Evolutionary conservation across 2,329 filamentous ascomycete genomes (phyloP), one percentile per base, ranked within the genome.

Genomic region (Cordyceps javanica): DNA sequence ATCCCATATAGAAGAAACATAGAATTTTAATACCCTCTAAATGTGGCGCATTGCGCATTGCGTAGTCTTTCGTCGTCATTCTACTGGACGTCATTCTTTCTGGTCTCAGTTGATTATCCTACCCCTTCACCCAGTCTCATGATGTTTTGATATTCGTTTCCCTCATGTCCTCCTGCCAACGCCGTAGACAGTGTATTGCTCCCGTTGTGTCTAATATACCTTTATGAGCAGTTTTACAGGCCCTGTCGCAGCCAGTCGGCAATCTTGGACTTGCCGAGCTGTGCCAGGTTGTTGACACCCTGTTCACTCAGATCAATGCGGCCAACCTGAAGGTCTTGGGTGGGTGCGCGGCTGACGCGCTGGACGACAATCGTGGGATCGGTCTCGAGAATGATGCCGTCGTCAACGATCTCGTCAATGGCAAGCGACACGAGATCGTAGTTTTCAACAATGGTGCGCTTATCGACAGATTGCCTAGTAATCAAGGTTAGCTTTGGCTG

Each of bases 381-480:
- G 0, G 93, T 97, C 77, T 99, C 94, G 61, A 99, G 85, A 66
- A 99, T 93, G 70, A 97, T 95, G 60, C 94, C 94, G 69, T 96
- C 91, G 73, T 96, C 91, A 55, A 95, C 85, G 61, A 95, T 93
- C 74, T 99, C 94, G 73, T 99, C 94, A 63, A 99, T 90, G 45
- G 92, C 90, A 55, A 99, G 84, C 14, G 91, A 89, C 61, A 97
- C 90, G 23, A 97, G 83, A 74, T 97, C 94, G 79, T 97, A 99
- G 82, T 97, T 97, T 76, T 99, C 94, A 69, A 97, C 88, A 64
- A 97, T 91, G 59, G 94, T 97, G 64, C 94, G 88, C 82, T 97
- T 97, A 78, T 99, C 94, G 52, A 95, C 92, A 34, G 91, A 91
- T 82, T 95, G 93, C 75, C 91, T 96, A 64, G 44, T 28, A 32